Evolutionary conservation across 805 yeast genomes (phyloP).

Genomic region (Spathaspora sp.): DNA sequence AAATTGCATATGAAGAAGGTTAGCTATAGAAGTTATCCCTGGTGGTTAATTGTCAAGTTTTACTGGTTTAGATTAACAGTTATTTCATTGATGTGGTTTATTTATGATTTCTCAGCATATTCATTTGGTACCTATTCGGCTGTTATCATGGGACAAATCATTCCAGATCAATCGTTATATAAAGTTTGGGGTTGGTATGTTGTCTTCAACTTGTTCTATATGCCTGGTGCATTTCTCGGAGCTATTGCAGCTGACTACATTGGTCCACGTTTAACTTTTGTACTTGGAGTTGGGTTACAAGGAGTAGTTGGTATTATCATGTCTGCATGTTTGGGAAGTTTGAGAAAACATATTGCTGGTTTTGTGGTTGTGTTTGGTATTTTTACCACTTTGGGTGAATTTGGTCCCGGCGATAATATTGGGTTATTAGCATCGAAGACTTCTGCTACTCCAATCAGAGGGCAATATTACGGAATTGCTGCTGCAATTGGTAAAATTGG

Average conservation of each 20-base stretch:
- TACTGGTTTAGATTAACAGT: slow-evolving; percentile 77
- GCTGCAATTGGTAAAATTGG: slow-evolving; percentile 92
- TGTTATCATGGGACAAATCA: slow-evolving; percentile 55
- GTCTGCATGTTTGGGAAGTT: slow-evolving; percentile 62
- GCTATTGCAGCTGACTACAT: slow-evolving; percentile 75
- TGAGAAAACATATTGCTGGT: slow-evolving; percentile 63
- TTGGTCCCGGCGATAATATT: slow-evolving; percentile 91
- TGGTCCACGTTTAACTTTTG: slow-evolving; percentile 85
- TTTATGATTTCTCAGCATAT: slow-evolving; percentile 83
- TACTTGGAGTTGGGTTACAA: slow-evolving; percentile 65
- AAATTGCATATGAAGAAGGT: slow-evolving; percentile 66
- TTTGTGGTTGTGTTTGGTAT: slow-evolving; percentile 87
- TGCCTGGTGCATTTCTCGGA: slow-evolving; percentile 88
- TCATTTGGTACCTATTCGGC: slow-evolving; percentile 85
- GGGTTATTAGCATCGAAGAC: slow-evolving; percentile 87
- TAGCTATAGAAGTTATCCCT: slow-evolving; percentile 45
- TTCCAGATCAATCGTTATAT: slow-evolving; percentile 60
- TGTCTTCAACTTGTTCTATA: slow-evolving; percentile 79
- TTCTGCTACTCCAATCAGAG: slow-evolving; percentile 81
- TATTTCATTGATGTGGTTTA: slow-evolving; percentile 81
- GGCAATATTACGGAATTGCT: slow-evolving; percentile 85
- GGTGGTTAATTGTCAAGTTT: slow-evolving; percentile 63
- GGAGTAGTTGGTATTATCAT: slow-evolving; percentile 77
- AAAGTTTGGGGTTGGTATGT: slow-evolving; percentile 89
- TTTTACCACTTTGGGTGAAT: slow-evolving; percentile 82